A percentile compares a stretch with the other conserved stretches of the same genome.
Conservation (phyloP, 768 basidiomycete genomes). For the Peribolospora baueri region DNA sequence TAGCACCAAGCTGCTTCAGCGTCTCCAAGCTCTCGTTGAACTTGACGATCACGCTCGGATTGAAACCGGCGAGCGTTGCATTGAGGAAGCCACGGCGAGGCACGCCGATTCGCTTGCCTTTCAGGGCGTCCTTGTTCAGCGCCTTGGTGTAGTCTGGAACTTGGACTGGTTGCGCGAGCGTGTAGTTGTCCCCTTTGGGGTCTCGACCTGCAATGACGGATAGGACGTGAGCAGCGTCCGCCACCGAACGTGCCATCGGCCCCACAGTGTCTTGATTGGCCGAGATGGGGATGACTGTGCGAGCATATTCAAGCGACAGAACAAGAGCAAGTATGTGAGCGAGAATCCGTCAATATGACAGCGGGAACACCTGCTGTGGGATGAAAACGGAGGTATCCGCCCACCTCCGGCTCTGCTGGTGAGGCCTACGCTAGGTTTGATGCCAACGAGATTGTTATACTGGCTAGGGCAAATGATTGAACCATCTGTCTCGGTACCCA, state of each 20-base stretch:
- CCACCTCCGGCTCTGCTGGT: slow-evolving; percentile 36
- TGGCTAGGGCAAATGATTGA: slow-evolving; percentile 27
- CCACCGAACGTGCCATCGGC: slow-evolving; percentile 30
- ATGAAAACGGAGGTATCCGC: background rate
- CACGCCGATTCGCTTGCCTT: slow-evolving; percentile 30
- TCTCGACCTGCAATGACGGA: slow-evolving; percentile 30
- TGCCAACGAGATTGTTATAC: slow-evolving; percentile 33
- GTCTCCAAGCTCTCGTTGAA: slow-evolving; percentile 24
- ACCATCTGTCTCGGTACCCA: slow-evolving; percentile 32
- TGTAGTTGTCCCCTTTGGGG: slow-evolving; percentile 11
- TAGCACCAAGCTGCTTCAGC: slow-evolving; percentile 24
- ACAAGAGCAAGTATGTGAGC: background rate
- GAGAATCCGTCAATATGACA: background rate
- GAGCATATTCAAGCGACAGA: background rate
- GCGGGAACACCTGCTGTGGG: background rate
- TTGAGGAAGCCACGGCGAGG: slow-evolving; percentile 21
- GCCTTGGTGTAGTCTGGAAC: slow-evolving; percentile 37
- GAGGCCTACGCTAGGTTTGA: slow-evolving; percentile 37
- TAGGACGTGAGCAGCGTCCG: slow-evolving; percentile 33
- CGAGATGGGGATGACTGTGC: slow-evolving; percentile 18
- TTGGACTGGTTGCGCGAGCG: slow-evolving; percentile 24
- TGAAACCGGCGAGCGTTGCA: slow-evolving; percentile 14
- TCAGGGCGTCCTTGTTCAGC: slow-evolving; percentile 27
- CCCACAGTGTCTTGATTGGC: slow-evolving; percentile 36
- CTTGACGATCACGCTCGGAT: slow-evolving; percentile 18